Base-by-base conservation (phyloP, 352 stramenopile genomes). In the Pseudoperonospora humuli region DNA sequence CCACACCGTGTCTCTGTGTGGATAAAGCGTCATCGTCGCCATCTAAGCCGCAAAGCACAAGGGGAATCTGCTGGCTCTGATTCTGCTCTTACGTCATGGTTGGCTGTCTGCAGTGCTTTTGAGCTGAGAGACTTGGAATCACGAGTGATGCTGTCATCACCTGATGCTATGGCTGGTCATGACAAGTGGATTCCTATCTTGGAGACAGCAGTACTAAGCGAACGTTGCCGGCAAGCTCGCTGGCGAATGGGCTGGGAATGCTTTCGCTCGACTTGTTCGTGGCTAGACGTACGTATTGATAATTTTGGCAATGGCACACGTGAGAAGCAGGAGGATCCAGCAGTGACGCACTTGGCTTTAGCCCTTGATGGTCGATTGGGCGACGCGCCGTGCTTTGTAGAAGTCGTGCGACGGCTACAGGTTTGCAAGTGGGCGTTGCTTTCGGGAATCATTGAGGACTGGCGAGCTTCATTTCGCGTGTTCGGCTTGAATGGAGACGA, bases 161-260 rank as follows among this genome's bases (percentile, higher is more conserved):
- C 19, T 23, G 38, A n/a, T 14, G 20, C 39, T 25, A 18, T 24
- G 1, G 25, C 13, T 27, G 24, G 4, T 14, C 21, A 32, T 1
- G 42, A 43, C 1, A 52, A 67, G 8, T 76, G 63, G 55, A 60
- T 71, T 15, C 29, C 26, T 3, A 32, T 44, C 1, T 46, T 86
- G 19, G 57, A 76, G 29, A 38, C 27, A 7, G 70, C 67, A 17
- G 25, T 85, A 6, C 13, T 46, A 3, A 39, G 32, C 6, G 61
- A 74, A 23, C 45, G 60, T 1, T 29, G 45, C 5, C 39, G 43
- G 21, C 75, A 58, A 6, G 29, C 33, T 27, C 46, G 50, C 17
- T 90, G 78, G 78, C 44, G 55, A 1, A 48, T 67, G n/a, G 73
- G 73, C 7, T 90, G 78, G 78, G 61, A 72, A 19, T 86, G 73